Conservation (phyloP, 441 rosid genomes). For the Erodium moschatum region DNA sequence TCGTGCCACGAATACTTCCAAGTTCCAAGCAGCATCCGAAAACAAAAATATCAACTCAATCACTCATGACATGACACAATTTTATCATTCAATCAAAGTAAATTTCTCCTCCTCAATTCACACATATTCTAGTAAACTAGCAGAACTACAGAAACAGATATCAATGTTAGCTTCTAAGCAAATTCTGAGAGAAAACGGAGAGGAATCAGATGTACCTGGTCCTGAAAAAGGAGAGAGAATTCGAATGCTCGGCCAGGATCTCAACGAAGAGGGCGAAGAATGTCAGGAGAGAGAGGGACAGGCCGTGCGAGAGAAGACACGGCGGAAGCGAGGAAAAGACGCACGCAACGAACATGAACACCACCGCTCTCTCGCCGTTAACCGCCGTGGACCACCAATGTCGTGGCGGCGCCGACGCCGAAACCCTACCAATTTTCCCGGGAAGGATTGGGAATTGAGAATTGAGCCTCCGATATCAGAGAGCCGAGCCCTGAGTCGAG, state of each 20-base stretch:
- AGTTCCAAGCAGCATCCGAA: no score
- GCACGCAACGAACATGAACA: slow-evolving; percentile 39
- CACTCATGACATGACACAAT: background rate
- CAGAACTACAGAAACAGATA: no score
- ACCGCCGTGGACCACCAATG: slow-evolving; percentile 21
- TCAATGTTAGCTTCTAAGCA: no score
- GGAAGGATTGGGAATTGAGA: background rate
- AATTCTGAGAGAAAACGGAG: background rate
- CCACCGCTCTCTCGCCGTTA: slow-evolving; percentile 81
- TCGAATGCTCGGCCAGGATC: slow-evolving; percentile 42
- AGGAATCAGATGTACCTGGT: slow-evolving; percentile 36
- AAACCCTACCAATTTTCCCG: no score
- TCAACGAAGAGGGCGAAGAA: slow-evolving; percentile 56
- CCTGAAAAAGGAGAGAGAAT: slow-evolving; percentile 38
- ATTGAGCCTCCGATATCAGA: background rate
- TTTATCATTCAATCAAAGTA: background rate
- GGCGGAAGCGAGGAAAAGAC: slow-evolving; percentile 46
- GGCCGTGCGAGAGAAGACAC: slow-evolving; percentile 54
- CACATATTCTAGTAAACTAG: background rate
- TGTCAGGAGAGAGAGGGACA: slow-evolving; percentile 50
- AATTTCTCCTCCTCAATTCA: background rate
- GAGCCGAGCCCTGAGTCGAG: background rate
- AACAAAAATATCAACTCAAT: background rate
- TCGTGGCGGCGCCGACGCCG: no score
- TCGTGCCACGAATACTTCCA: no score